Evolutionary conservation across 257 asterid species (phyloP), one percentile per base, ranked within the genome.

Genomic region (Przewalskia tangutica): DNA sequence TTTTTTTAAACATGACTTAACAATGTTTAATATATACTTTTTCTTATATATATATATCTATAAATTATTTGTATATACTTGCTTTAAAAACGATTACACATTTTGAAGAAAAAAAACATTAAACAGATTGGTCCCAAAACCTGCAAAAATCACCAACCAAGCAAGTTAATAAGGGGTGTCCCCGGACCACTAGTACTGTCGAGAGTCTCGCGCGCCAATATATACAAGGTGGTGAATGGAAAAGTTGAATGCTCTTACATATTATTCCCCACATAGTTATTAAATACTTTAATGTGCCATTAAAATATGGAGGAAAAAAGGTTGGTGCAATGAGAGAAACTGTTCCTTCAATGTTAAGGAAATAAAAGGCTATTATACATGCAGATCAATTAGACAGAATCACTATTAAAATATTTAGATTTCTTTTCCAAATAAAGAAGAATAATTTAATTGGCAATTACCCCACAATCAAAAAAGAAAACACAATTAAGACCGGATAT

Each of bases 91-190:
- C 0, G 42, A 46, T 71, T 13, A 73, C 14, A 46, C 40, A 7
- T 48, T 75, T 71, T 50, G 63, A 75, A 75, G 62, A 75, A 51
- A 13, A 13, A 50, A 7, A 27, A 13, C 62, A 50, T 75, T 75
- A 13, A 75, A 48, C 18, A 50, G 44, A 75, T 48, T 75, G 80
- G 80, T 75, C 80, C 80, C 80, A 27, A 38, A 73, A 51, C 46
- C 62, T 75, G 80, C 46, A 75, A 71, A 71, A 18, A 20, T 46
- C 79, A 50, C 63, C 62, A 75, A 75, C 80, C 80, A 75, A 75
- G 63, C 63, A 50, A 75, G 80, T 50, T 75, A 20, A 46, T 73
- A 73, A 46, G 60, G 27, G 27, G 63, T 16, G 18, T 0, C 42
- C 53, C 7, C 53, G 7, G 14, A 48, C 20, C 23, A 58, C 9